These are phyloP conservation scores for Rhizodiscina lignyota DNA, from an alignment of 495 filamentous ascomycete species.

Conservation along the genomic window DNA sequence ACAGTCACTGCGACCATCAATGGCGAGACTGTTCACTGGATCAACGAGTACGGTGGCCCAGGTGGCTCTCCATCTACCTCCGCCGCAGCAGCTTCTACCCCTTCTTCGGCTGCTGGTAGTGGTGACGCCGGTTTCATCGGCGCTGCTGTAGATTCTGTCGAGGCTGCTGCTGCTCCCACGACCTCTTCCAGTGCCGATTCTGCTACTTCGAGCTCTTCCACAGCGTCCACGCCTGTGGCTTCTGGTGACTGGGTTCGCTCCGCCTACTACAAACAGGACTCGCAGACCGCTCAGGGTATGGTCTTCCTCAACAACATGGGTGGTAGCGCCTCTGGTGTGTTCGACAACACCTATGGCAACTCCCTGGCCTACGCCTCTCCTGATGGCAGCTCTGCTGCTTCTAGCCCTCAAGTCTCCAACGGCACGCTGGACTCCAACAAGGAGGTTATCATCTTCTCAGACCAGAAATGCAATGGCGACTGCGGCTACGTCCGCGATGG, in stretches of 20 bases:
- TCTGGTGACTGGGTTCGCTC: slow-evolving; percentile 20
- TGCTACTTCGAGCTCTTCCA: background rate
- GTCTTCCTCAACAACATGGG: slow-evolving; percentile 51
- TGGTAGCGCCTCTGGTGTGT: slow-evolving; percentile 39
- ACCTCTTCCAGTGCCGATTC: slow-evolving; percentile 7
- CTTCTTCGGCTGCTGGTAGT: slow-evolving; percentile 12
- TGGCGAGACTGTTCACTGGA: slow-evolving; percentile 43
- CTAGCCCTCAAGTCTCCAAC: slow-evolving; percentile 31
- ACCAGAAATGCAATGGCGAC: slow-evolving; percentile 31
- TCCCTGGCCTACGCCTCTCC: slow-evolving; percentile 43
- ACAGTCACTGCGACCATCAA: slow-evolving; percentile 44
- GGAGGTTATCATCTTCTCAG: slow-evolving; percentile 47
- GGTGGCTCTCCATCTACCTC: slow-evolving; percentile 5
- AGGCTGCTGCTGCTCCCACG: slow-evolving; percentile 11
- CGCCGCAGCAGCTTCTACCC: slow-evolving; percentile 7
- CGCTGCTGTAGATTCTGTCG: slow-evolving; percentile 8
- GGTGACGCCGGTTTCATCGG: slow-evolving; percentile 4
- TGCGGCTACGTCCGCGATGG: slow-evolving; percentile 43
- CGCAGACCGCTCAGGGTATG: slow-evolving; percentile 33
- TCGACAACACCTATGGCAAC: slow-evolving; percentile 40
- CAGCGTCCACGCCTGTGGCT: slow-evolving; percentile 1
- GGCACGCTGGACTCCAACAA: slow-evolving; percentile 31
- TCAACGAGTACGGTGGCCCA: slow-evolving; percentile 44
- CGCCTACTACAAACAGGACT: slow-evolving; percentile 39
- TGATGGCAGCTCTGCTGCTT: slow-evolving; percentile 30